Evolutionary conservation across 2,329 filamentous ascomycete genomes (phyloP).

Genomic region (Pseudogymnoascus sp.): DNA sequence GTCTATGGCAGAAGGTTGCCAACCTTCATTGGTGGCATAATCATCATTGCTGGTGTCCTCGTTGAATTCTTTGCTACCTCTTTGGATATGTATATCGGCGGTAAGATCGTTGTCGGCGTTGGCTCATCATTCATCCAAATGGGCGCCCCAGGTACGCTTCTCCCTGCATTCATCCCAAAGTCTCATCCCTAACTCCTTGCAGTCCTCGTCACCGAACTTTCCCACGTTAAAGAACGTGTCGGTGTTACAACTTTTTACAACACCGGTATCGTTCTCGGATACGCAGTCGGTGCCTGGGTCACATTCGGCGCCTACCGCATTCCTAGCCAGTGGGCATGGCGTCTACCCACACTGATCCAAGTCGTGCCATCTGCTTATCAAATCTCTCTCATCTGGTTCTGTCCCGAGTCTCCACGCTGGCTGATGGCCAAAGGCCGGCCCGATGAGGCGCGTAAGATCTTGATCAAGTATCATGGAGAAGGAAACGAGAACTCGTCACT

Average conservation of each 20-base stretch:
- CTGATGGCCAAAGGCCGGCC: slow-evolving; percentile 44
- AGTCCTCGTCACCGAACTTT: slow-evolving; percentile 36
- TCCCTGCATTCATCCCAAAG: background rate
- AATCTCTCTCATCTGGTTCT: slow-evolving; percentile 32
- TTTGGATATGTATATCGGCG: slow-evolving; percentile 32
- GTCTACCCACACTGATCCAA: slow-evolving; percentile 45
- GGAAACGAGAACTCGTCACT: slow-evolving; percentile 32
- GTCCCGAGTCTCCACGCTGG: slow-evolving; percentile 48
- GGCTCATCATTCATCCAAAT: slow-evolving; percentile 33
- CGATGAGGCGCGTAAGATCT: slow-evolving; percentile 43
- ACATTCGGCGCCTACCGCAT: slow-evolving; percentile 28
- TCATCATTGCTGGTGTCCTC: slow-evolving; percentile 32
- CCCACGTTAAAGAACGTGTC: slow-evolving; percentile 33
- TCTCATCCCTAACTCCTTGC: background rate
- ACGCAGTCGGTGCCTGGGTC: slow-evolving; percentile 31
- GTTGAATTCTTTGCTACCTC: slow-evolving; percentile 30
- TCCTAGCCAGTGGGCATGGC: slow-evolving; percentile 38
- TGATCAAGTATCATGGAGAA: slow-evolving; percentile 47
- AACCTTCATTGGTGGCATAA: slow-evolving; percentile 30
- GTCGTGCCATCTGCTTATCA: slow-evolving; percentile 33
- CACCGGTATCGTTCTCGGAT: slow-evolving; percentile 34
- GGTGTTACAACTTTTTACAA: slow-evolving; percentile 33
- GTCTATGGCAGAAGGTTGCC: slow-evolving; percentile 27
- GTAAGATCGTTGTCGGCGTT: slow-evolving; percentile 31
- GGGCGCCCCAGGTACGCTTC: slow-evolving; percentile 28